phyloP scores from a whole-genome alignment of 345 rosid genomes.

The Brassica napus region DNA sequence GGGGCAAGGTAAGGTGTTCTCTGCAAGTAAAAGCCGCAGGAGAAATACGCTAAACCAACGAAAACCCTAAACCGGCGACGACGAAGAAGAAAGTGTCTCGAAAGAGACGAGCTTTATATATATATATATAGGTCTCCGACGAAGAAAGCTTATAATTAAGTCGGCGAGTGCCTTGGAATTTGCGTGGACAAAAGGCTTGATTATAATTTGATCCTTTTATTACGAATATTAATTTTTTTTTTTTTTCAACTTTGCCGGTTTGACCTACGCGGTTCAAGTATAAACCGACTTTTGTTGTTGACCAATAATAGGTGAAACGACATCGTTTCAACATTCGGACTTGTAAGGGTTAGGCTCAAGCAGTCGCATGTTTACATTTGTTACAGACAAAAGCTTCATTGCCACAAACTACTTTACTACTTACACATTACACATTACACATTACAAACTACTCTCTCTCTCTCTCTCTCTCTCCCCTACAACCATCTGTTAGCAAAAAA shows the following conservation, averaged over 20 bases:
- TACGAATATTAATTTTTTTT: background rate
- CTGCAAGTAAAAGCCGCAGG: background rate
- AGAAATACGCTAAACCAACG: background rate
- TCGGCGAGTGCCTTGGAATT: slow-evolving; percentile 22
- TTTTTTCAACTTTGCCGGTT: background rate
- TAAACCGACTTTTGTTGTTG: background rate
- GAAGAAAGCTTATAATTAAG: slow-evolving; percentile 8
- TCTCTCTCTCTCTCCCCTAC: too few species aligned
- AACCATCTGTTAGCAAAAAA: too few species aligned
- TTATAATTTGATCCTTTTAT: background rate
- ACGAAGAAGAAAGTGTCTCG: background rate
- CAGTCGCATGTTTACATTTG: background rate
- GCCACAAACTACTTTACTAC: too few species aligned
- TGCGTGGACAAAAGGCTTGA: slow-evolving; percentile 30
- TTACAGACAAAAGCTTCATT: too few species aligned
- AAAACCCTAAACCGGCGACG: slow-evolving; percentile 33
- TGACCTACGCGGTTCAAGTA: background rate
- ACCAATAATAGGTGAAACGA: background rate
- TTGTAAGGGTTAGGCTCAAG: background rate
- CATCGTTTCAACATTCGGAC: background rate
- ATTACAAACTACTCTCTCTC: too few species aligned
- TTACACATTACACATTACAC: too few species aligned
- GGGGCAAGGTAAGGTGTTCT: slow-evolving; percentile 10
- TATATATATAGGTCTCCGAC: background rate
- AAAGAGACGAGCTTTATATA: slow-evolving; percentile 3